Evolutionary conservation across 768 basidiomycete species (phyloP).

Genomic region (Psilocybe azurescens): DNA sequence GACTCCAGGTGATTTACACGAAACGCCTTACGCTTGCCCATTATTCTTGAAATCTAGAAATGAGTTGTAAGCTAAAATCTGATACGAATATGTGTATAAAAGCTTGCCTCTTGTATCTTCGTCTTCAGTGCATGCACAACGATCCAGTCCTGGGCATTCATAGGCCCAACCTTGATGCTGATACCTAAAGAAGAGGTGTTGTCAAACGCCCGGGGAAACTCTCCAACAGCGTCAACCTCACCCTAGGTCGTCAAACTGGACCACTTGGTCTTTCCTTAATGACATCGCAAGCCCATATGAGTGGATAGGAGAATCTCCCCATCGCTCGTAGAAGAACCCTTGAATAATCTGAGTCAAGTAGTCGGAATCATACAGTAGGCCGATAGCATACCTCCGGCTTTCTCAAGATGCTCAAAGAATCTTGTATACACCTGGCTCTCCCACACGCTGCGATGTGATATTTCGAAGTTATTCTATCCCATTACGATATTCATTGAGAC

Average conservation of each 20-base stretch:
- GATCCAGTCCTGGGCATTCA: constrained; percentile 25
- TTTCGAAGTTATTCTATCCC: constrained; percentile 35
- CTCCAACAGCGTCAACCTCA: not conserved
- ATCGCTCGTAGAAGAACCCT: constrained; percentile 38
- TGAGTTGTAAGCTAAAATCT: not conserved
- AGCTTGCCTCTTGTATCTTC: constrained; percentile 3
- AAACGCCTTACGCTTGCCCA: constrained; percentile 6
- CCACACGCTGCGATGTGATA: constrained; percentile 35
- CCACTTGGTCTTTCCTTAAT: constrained; percentile 31
- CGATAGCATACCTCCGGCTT: constrained; percentile 25
- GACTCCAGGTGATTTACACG: not conserved
- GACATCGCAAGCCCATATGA: constrained; percentile 34
- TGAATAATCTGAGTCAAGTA: not conserved
- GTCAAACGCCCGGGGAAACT: no score
- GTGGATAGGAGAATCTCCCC: constrained; percentile 34
- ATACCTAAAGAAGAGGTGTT: constrained; percentile 20
- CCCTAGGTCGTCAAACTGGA: constrained; percentile 33
- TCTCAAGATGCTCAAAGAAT: constrained; percentile 31
- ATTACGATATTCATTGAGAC: not conserved
- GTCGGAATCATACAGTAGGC: not conserved
- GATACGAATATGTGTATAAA: not conserved
- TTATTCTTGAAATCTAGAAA: constrained; percentile 10
- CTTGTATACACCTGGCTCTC: constrained; percentile 28
- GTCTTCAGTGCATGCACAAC: constrained; percentile 31
- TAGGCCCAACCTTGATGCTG: constrained; percentile 35